Percentiles rank a stretch among this genome's conserved stretches.
phyloP scores from a whole-genome alignment of 495 filamentous ascomycete species.

The Penicillium goetzii region DNA sequence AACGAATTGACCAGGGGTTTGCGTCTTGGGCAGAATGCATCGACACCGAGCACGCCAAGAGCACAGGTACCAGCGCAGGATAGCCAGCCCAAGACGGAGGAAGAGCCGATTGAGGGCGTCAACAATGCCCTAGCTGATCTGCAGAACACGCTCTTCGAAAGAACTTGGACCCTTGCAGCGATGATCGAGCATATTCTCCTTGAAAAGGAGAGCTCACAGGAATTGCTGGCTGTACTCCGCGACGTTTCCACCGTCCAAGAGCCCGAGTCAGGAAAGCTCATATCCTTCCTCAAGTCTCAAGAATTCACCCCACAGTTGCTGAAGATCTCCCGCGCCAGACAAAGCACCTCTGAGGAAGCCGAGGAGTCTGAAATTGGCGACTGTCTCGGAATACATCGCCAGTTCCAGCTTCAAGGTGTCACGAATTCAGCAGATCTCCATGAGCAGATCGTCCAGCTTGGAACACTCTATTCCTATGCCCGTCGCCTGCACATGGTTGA shows the following conservation, averaged over 20 bases:
- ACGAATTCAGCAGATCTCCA: constrained; percentile 5
- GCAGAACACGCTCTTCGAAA: not conserved
- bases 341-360: not conserved
- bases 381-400: not conserved
- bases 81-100: not conserved
- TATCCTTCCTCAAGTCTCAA: not conserved
- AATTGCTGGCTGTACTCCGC: not conserved
- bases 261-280: not conserved
- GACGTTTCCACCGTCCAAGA: not conserved
- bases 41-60: not conserved
- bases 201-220: not conserved
- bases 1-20: not conserved
- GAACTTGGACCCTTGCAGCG: not conserved
- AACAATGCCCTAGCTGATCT: not conserved
- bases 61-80: not conserved
- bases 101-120: not conserved
- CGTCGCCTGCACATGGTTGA: constrained; percentile 3
- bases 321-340: not conserved
- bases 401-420: not conserved
- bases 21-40: not conserved
- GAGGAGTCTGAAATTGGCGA: not conserved
- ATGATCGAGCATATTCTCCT: constrained; percentile 6
- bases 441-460: constrained; percentile 12
- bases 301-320: not conserved
- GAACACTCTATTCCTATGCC: constrained; percentile 19